A percentile compares a stretch with the other conserved stretches of the same genome.
Evolutionary conservation across 768 basidiomycete genomes (phyloP).

Genomic region (Cystofilobasidium bisporidii): DNA sequence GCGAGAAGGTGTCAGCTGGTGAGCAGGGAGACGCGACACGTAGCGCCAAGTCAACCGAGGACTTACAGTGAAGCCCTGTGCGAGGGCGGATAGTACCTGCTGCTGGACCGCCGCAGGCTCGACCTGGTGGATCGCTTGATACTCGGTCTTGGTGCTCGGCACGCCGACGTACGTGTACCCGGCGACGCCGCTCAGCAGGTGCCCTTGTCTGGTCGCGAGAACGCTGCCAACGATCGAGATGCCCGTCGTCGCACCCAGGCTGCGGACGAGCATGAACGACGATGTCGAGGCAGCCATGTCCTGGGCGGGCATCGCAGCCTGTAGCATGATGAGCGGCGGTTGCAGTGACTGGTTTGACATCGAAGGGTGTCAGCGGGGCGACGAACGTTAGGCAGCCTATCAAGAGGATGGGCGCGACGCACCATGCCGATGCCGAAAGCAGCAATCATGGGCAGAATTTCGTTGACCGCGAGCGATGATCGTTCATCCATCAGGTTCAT

Average conservation of each 20-base stretch:
- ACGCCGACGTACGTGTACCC: slow-evolving; percentile 17
- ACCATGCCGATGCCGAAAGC: slow-evolving; percentile 24
- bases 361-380: not conserved
- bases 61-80: slow-evolving; percentile 5
- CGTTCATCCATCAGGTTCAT: slow-evolving; percentile 17
- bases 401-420: no score
- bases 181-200: not conserved
- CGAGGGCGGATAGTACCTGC: not conserved
- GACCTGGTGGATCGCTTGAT: slow-evolving; percentile 7
- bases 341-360: slow-evolving; percentile 16
- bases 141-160: slow-evolving; percentile 9
- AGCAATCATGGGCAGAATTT: not conserved
- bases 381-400: no score
- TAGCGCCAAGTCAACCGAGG: no score
- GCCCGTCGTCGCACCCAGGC: slow-evolving; percentile 14
- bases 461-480: slow-evolving; percentile 9
- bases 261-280: slow-evolving; percentile 11
- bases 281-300: slow-evolving; percentile 18
- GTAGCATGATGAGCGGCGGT: slow-evolving; percentile 21
- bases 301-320: slow-evolving; percentile 6
- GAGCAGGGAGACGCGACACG: no score
- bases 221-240: slow-evolving; percentile 3
- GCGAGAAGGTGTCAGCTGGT: not conserved
- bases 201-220: slow-evolving; percentile 2
- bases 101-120: not conserved